phyloP scores from a whole-genome alignment of 148 eudicot genomes.

The Hydrangea macrophylla region DNA sequence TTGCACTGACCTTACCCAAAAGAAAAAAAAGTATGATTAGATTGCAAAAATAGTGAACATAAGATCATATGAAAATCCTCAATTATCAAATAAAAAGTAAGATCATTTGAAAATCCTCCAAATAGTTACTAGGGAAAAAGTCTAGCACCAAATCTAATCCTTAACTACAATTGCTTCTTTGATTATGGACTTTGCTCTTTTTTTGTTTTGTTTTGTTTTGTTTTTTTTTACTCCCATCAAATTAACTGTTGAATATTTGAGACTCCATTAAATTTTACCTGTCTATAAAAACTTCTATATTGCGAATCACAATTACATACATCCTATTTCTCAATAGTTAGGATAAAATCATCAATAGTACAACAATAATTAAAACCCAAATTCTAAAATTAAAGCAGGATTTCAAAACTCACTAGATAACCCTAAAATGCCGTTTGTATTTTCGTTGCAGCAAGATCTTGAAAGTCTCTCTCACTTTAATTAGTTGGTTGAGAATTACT shows the following conservation, averaged over 20 bases:
- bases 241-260: not conserved
- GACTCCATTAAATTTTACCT: not conserved
- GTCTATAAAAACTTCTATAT: not conserved
- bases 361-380: not conserved
- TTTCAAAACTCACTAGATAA: conserved; percentile 47
- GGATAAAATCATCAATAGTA: too few species aligned
- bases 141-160: too few species aligned
- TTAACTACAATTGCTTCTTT: too few species aligned
- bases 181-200: not conserved
- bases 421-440: conserved; percentile 72
- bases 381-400: not conserved
- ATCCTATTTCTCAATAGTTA: not conserved
- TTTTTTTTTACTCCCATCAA: not conserved
- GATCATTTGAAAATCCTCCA: too few species aligned
- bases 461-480: conserved; percentile 9
- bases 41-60: not conserved
- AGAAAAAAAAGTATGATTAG: too few species aligned
- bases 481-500: not conserved
- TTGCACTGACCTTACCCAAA: too few species aligned
- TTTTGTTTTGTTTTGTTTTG: too few species aligned
- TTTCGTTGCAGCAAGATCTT: conserved; percentile 46
- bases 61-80: not conserved
- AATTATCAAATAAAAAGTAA: not conserved
- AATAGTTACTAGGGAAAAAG: too few species aligned
- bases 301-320: not conserved